A percentile compares a stretch with the other conserved stretches of the same genome.
phyloP scores from a whole-genome alignment of 164 flowering plant species.

The Saururus chinensis region DNA sequence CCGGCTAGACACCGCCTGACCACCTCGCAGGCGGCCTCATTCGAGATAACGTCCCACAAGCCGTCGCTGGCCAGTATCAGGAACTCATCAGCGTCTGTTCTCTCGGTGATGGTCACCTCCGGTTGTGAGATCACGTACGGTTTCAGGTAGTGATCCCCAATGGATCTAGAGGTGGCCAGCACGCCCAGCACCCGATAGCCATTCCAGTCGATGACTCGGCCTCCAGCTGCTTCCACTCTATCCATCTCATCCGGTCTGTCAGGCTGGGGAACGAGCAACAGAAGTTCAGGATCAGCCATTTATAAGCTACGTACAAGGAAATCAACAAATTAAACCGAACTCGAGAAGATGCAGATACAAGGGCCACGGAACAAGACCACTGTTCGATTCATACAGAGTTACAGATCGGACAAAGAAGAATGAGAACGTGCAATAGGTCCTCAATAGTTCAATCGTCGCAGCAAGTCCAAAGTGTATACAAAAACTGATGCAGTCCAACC shows the following conservation, averaged over 20 bases:
- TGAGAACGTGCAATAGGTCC: no score
- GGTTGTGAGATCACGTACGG: conserved; percentile 40
- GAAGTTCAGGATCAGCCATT: neutral
- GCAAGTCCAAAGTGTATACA: no score
- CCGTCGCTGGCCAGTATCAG: conserved; percentile 42
- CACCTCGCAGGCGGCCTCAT: conserved; percentile 33
- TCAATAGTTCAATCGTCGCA: no score
- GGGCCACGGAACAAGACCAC: no score
- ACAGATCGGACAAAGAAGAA: no score
- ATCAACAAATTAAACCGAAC: no score
- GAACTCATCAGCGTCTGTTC: conserved; percentile 25
- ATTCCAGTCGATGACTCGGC: conserved; percentile 75
- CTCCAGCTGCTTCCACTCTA: conserved; percentile 82
- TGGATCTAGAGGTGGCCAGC: conserved; percentile 83
- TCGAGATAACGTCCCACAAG: conserved; percentile 45
- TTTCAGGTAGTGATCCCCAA: conserved; percentile 43
- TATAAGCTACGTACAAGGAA: no score
- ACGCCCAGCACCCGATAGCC: conserved; percentile 72
- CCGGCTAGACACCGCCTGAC: conserved; percentile 25
- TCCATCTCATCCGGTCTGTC: conserved; percentile 66
- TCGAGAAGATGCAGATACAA: no score
- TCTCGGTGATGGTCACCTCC: conserved; percentile 27
- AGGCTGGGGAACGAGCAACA: conserved; percentile 37
- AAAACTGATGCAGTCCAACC: no score
- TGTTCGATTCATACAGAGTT: no score